Evolutionary conservation across 2,329 filamentous ascomycete genomes (phyloP), one percentile per base, ranked within the genome.

Genomic region (Aureobasidium sp.): DNA sequence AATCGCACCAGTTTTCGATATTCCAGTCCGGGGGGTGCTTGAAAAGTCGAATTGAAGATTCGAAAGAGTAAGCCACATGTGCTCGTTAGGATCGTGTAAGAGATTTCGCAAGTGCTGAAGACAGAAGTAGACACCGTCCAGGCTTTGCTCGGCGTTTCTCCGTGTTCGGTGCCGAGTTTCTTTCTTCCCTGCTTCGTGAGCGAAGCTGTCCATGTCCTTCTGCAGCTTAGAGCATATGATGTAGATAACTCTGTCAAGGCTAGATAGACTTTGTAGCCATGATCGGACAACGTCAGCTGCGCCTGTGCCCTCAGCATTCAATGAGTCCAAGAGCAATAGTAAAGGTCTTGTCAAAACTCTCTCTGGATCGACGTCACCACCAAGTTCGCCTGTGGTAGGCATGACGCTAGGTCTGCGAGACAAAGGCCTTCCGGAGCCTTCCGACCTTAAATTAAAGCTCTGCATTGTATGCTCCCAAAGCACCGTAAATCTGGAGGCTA

Each of bases 261-360:
- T 82, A 15, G 81, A 75, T 11, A 82, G 70, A 60, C 77, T 86
- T 67, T 89, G 87, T 3, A 97, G 79, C 92, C 93, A 97, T 53
- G 84, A 86, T 68, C 87, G 88, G 42, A 90, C 85, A 29, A 88
- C 87, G 74, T 91, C 87, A 65, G 87, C 90, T 15, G 88, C 77
- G 67, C 92, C 89, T 2, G 86, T 87, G 22, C 84, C 81, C 64
- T 90, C 86, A 63, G 92, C 87, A 20, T 84, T 76, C 1, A 97
- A 78, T 1, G 87, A 82, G 73, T 97, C 93, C 29, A 97, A 78
- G 65, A 95, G 81, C 12, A 96, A 76, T 65, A 97, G 88, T 20
- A 96, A 75, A 1, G 93, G 93, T 55, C 91, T 84, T 6, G 87
- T 87, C 44, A 97, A 80, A 77, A 96, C 87, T 6, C 87, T 77